Evolutionary conservation across 768 basidiomycete genomes (phyloP).

Genomic region (Russula sp.): DNA sequence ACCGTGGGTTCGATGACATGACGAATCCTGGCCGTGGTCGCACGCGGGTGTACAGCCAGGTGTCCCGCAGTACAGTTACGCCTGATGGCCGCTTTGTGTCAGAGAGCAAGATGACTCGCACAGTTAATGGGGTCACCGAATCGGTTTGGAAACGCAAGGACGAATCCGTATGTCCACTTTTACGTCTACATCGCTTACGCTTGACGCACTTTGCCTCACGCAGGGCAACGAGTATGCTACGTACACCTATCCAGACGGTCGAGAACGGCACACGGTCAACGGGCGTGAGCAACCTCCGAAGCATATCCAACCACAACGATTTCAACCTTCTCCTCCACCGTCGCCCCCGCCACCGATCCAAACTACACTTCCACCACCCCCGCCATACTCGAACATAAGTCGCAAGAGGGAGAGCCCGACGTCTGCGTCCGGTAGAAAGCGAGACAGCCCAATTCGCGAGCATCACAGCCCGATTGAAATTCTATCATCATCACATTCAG

Average conservation of each 20-base stretch:
- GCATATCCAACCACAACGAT: conserved; percentile 8
- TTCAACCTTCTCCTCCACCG: conserved; percentile 11
- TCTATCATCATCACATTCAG: conserved; percentile 14
- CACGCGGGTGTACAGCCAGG: conserved; percentile 32
- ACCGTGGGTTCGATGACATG: conserved; percentile 25
- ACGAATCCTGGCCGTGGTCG: conserved; percentile 15
- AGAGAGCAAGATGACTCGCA: conserved; percentile 56
- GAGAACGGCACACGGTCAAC: conserved; percentile 63
- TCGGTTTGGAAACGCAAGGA: conserved; percentile 55
- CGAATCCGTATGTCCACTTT: conserved; percentile 44
- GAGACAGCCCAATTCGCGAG: conserved; percentile 24
- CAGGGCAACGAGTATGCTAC: conserved; percentile 77
- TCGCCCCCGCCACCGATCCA: conserved; percentile 23
- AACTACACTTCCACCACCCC: conserved; percentile 11
- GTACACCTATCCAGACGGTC: conserved; percentile 63
- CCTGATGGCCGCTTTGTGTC: conserved; percentile 47
- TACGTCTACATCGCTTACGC: conserved; percentile 13
- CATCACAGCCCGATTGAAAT: conserved; percentile 22
- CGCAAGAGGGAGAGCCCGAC: conserved; percentile 24
- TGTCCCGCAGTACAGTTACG: conserved; percentile 33
- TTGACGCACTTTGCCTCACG: conserved; percentile 26
- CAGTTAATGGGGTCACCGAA: conserved; percentile 66
- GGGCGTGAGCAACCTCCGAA: conserved; percentile 48
- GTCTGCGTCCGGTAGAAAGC: conserved; percentile 16
- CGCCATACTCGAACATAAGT: conserved; percentile 1